A percentile compares a stretch with the other conserved stretches of the same genome.
These are phyloP conservation scores for Carpinus fangiana DNA, from an alignment of 306 rosid genomes.

Conservation along the genomic window DNA sequence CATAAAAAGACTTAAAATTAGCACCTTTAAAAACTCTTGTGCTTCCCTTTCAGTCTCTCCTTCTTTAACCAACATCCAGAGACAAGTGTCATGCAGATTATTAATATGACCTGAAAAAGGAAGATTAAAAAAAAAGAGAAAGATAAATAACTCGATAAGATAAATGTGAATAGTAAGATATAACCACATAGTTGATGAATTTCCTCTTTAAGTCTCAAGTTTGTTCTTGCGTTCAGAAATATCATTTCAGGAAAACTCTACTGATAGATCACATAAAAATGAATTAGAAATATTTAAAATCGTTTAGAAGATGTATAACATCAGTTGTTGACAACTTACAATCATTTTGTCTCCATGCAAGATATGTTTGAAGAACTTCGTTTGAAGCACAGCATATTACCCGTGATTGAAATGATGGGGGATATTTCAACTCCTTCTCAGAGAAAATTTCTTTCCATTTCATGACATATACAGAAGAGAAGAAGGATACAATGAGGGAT, in stretches of 20 bases:
- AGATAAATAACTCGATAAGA: neutral
- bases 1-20: conserved; percentile 6
- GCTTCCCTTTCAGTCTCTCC: conserved; percentile 66
- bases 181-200: neutral
- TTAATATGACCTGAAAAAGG: conserved; percentile 50
- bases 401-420: conserved; percentile 66
- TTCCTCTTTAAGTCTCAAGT: neutral
- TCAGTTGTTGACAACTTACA: conserved; percentile 39
- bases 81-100: conserved; percentile 61
- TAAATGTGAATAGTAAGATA: neutral
- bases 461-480: conserved; percentile 54
- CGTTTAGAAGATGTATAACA: neutral
- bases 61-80: conserved; percentile 60
- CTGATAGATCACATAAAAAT: neutral
- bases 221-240: neutral
- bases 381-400: conserved; percentile 59
- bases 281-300: neutral
- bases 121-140: neutral
- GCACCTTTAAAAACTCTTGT: conserved; percentile 42
- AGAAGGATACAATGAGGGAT: conserved; percentile 67
- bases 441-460: conserved; percentile 72
- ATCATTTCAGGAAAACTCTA: conserved; percentile 4
- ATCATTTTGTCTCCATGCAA: conserved; percentile 76
- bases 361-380: conserved; percentile 74
- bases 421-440: conserved; percentile 43